Evolutionary conservation across 257 asterid species (phyloP), one percentile per base, ranked within the genome.

Genomic region (Hygrophila difformis): DNA sequence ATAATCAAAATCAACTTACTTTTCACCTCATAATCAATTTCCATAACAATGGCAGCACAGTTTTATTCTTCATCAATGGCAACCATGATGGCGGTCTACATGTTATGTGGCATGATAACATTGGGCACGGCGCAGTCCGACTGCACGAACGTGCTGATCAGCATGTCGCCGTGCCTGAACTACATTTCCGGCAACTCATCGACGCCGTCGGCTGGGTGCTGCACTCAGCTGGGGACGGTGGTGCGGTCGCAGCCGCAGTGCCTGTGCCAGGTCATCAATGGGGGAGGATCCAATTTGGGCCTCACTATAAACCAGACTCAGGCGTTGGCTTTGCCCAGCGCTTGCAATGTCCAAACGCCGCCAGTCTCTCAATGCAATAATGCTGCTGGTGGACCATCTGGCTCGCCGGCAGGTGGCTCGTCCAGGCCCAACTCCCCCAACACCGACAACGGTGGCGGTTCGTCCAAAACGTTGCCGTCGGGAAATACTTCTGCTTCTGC

Each of bases 271-370:
- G 44, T 62, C 12, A 20, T 47, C 5, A 17, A 43, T 21, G 51
- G 43, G 1, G 42, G 18, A 5, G 33, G 44, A 33, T 34, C 44
- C 18, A 39, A n/a, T 18, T 1, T 3, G 14, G 44, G 44, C 13
- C 16, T n/a, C 8, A 39, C 11, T 6, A n/a, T 53, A 13, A 55
- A 62, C 38, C 26, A 6, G 20, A 58, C 71, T 33, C 75, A 62
- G 2, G 65, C 67, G 28, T 14, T 57, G 35, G 53, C 49, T 2
- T 72, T 77, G 54, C 87, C 87, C 0, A 55, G 28, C 8, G 65
- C 62, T 23, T 77, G 82, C 53, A 66, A 68, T 44, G 55, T 70
- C n/a, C 72, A 51, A 41, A 56, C 77, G 18, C 78, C 85, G 20
- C 55, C 74, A 4, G 2, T 49, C 36, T 60, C 41, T 53, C 28